Evolutionary conservation across 2,329 filamentous ascomycete species (phyloP).

Genomic region (Trichophyton benhamiae): DNA sequence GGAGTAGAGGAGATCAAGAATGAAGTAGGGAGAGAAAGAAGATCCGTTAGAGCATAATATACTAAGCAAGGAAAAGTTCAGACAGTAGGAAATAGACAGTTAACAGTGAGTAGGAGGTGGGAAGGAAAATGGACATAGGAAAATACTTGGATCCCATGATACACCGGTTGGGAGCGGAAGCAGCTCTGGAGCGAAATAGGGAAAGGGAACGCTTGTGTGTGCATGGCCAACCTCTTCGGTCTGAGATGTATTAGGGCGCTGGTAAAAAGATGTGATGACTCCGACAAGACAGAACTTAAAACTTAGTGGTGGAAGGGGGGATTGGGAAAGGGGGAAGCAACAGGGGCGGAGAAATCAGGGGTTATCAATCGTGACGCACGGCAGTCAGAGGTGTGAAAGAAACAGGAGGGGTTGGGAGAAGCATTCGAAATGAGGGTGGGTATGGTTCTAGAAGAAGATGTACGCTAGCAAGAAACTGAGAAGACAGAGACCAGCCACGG

Average conservation of each 20-base stretch:
- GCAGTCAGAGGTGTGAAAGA: not conserved
- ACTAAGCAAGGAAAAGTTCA: slow-evolving; percentile 1
- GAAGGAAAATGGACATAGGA: not conserved
- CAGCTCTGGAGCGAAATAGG: not conserved
- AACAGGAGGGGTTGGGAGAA: not conserved
- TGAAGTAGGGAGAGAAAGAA: not conserved
- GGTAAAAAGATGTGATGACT: not conserved
- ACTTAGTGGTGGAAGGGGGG: not conserved
- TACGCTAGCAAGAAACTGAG: slow-evolving; percentile 89
- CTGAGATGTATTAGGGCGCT: not conserved
- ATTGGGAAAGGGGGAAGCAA: not conserved
- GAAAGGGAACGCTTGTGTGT: not conserved
- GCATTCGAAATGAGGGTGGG: not conserved
- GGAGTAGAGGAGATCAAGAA: not conserved
- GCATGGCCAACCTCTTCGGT: not conserved
- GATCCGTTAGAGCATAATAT: slow-evolving; percentile 1
- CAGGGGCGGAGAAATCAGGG: not conserved
- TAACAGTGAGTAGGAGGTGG: not conserved
- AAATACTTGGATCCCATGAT: not conserved
- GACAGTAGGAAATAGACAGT: not conserved
- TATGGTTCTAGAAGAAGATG: slow-evolving; percentile 65
- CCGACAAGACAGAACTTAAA: not conserved
- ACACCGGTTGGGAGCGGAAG: not conserved
- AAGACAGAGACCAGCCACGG: slow-evolving; percentile 72
- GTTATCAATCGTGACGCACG: not conserved